Conservation (phyloP, 1,139 yeast species). For the Groenewaldozyma sp. region DNA sequence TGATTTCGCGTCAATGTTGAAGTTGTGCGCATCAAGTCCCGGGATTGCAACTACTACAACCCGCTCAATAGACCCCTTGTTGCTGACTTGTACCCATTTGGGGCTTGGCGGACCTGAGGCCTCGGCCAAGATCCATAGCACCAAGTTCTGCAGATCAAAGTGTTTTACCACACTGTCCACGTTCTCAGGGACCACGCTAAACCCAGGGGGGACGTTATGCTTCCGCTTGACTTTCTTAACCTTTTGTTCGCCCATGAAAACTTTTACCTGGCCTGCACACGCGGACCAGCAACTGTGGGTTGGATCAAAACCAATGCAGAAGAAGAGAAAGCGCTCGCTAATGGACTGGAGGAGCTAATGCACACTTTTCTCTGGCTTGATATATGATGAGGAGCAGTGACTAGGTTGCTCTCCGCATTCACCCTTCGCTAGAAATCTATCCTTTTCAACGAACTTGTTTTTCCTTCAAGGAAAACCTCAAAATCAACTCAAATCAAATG, state of each 20-base stretch:
- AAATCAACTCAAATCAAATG: no score
- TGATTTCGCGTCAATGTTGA: constrained; percentile 26
- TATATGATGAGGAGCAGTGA: no score
- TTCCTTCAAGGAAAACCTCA: no score
- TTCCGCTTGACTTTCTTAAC: constrained; percentile 8
- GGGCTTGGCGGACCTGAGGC: constrained; percentile 21
- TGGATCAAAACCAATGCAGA: no score
- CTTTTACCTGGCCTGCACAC: no score
- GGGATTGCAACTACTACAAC: constrained; percentile 59
- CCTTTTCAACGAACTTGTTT: no score
- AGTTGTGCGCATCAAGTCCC: constrained; percentile 46
- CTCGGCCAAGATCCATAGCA: constrained; percentile 40
- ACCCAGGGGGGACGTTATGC: constrained; percentile 19
- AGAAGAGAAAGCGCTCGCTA: no score
- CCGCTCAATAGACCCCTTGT: constrained; percentile 37
- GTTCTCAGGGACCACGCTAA: constrained; percentile 20
- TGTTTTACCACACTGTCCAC: constrained; percentile 14
- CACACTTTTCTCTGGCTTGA: no score
- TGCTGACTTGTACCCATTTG: constrained; percentile 25
- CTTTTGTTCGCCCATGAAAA: background rate
- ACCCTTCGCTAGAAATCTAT: no score
- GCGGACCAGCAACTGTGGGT: no score
- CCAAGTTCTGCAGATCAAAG: constrained; percentile 42
- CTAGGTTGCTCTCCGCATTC: no score
- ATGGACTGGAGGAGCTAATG: no score